These are phyloP conservation scores for Spatholobus suberectus DNA, from an alignment of 306 rosid genomes.

Conservation along the genomic window DNA sequence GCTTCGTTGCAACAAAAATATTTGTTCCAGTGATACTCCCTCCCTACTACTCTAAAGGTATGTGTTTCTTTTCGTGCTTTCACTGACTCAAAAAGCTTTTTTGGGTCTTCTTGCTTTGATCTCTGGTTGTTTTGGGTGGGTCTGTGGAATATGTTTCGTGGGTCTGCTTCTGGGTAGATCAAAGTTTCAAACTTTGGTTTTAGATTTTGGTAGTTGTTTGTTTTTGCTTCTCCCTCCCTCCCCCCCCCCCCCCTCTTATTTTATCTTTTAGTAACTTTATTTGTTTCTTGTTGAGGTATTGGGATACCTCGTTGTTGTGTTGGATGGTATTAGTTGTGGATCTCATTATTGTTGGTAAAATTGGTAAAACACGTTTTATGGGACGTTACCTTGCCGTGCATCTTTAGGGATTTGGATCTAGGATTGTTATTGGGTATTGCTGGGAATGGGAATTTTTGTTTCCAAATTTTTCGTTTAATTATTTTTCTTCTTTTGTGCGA, in stretches of 20 bases:
- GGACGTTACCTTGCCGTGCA: background rate
- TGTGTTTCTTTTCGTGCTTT: constrained; percentile 40
- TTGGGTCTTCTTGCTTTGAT: constrained; percentile 11
- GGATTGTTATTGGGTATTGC: constrained; percentile 17
- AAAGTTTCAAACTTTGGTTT: constrained; percentile 42
- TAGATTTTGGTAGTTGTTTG: constrained; percentile 31
- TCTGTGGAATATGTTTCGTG: constrained; percentile 32
- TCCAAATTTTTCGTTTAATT: background rate
- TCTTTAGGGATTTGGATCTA: constrained; percentile 7
- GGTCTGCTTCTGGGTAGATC: constrained; percentile 42
- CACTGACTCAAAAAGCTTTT: background rate
- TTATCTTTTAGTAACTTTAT: background rate
- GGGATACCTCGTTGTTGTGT: constrained; percentile 24
- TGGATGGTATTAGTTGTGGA: constrained; percentile 4
- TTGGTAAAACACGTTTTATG: background rate
- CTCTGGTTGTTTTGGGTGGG: constrained; percentile 24
- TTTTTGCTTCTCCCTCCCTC: background rate
- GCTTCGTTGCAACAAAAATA: background rate
- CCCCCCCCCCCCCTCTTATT: background rate
- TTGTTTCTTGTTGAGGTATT: background rate
- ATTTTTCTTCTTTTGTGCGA: background rate
- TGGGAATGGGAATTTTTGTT: constrained; percentile 6
- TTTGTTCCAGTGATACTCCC: background rate
- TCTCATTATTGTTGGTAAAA: background rate
- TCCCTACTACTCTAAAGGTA: constrained; percentile 47